Percentiles rank a stretch among this genome's conserved stretches.
Evolutionary conservation across 192 early-diverging fungal species (phyloP).

Genomic region (Jimgerdemannia lactiflua): DNA sequence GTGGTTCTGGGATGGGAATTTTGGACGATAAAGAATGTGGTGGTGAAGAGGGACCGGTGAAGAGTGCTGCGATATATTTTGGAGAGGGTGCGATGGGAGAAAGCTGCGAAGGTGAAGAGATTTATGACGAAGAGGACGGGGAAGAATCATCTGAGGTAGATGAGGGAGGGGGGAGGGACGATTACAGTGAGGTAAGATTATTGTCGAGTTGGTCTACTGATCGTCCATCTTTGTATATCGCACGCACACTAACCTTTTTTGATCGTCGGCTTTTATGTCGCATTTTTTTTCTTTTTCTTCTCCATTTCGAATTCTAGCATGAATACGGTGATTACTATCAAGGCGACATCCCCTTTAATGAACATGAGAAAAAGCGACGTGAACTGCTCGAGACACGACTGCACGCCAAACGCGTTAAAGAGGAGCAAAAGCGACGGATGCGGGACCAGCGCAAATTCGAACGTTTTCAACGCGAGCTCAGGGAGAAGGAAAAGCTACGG

Average conservation of each 20-base stretch:
- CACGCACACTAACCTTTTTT: neutral
- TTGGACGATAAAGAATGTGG: neutral
- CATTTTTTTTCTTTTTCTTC: neutral
- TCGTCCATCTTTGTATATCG: neutral
- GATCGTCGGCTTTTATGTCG: neutral
- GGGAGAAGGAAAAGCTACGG: conserved; percentile 6
- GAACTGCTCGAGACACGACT: too few species aligned
- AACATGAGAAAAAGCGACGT: too few species aligned
- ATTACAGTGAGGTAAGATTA: neutral
- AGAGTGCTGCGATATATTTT: neutral
- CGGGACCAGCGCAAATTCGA: too few species aligned
- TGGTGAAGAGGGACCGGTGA: neutral
- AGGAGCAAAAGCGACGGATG: too few species aligned
- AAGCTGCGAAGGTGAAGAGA: neutral
- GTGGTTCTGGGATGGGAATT: neutral
- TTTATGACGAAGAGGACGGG: neutral
- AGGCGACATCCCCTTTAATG: too few species aligned
- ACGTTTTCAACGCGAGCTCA: too few species aligned
- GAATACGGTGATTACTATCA: too few species aligned
- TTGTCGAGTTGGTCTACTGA: neutral
- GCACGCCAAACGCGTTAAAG: too few species aligned
- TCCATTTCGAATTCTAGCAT: too few species aligned
- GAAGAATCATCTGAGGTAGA: neutral
- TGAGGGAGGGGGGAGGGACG: neutral
- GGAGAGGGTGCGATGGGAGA: neutral